Evolutionary conservation across 441 rosid genomes (phyloP), one percentile per base, ranked within the genome.

Genomic region (Syzygium syzygioides): DNA sequence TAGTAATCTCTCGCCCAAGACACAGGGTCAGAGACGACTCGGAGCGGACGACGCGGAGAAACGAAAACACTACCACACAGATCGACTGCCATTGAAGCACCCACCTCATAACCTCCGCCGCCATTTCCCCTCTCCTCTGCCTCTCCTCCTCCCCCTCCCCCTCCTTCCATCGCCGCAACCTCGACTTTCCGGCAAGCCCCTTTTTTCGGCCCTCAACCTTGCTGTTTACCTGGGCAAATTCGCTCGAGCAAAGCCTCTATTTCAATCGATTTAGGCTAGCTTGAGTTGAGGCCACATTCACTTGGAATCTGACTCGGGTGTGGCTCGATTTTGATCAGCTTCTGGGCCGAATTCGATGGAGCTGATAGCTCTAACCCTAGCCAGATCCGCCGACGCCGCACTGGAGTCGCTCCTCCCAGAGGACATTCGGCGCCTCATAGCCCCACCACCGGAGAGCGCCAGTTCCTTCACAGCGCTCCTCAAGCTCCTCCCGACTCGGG

Each of bases 401-500:
- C 92, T 95, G 50, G 96, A 95, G 48, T 92, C 96, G 25, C 92
- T 96, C 88, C 94, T 96, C 90, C 91, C 90, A 30, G 96, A 95
- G 32, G 98, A 95, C 88, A 91, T 97, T 89, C 95, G 91, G 55
- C 94, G 90, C 80, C 91, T 95, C 57, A 93, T 93, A 62, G 85
- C 96, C 18, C 86, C 84, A 28, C 96, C 96, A 28, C 90, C 92
- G 2, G 95, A 93, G 55, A 95, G 89, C 91, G 94, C 91, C 19
- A 93, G 93, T 79, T 96, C 98, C 41, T 97, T 97, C 93, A 96
- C 96, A 28, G 99, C 99, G 30, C 93, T 98, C 87, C 99, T 98
- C 79, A 99, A 93, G 90, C 95, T 98, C 68, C 96, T 96, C 15
- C 88, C 96, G 14, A 92, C 95, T 32, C 97, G 94, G 89, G 99